Evolutionary conservation across 352 stramenopile species (phyloP), one percentile per base, ranked within the genome.

Genomic region (Saprolegnia diclina): DNA sequence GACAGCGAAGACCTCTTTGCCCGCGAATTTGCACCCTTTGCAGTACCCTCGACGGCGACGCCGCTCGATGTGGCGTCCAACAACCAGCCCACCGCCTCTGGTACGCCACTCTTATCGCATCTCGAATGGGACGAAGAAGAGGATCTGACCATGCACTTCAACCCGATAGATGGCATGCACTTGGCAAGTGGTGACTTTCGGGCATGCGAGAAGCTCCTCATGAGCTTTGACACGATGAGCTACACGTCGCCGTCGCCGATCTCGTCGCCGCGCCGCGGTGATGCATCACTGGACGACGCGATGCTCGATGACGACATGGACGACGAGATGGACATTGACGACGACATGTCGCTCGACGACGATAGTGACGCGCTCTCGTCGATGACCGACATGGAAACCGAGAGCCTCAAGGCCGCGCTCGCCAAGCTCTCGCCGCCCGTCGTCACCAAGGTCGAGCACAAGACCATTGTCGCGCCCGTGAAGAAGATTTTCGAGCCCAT

Each of bases 201-300:
- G 64, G 72, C 74, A 90, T 66, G 83, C 81, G 85, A 93, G 64
- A 89, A 86, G 79, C 80, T 93, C 64, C 74, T 93, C 65, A 93
- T 93, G 85, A 91, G 85, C 73, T 93, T 93, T 71, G 85, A 93
- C 64, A 93, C 85, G 46, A 93, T 93, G 85, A 76, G 81, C 65
- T 93, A 91, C 64, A 86, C 79, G 50, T 88, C 89, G 63, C 85
- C 85, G 57, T 93, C 85, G 32, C 85, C 85, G 7, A 91, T 83
- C 21, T 89, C 74, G 62, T 78, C 74, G 48, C 83, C 81, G 2
- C 87, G 73, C 50, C 79, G 81, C 55, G 77, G 79, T 24, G 70
- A 71, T 0, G 77, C 72, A 48, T 48, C 79, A 46, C 86, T 88
- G 46, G 67, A 65, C 13, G 76, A 79, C 26, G 63, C 44, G 13